These are phyloP conservation scores for Middelhovenomyces tepae DNA, from an alignment of 805 yeast species.

Conservation along the genomic window DNA sequence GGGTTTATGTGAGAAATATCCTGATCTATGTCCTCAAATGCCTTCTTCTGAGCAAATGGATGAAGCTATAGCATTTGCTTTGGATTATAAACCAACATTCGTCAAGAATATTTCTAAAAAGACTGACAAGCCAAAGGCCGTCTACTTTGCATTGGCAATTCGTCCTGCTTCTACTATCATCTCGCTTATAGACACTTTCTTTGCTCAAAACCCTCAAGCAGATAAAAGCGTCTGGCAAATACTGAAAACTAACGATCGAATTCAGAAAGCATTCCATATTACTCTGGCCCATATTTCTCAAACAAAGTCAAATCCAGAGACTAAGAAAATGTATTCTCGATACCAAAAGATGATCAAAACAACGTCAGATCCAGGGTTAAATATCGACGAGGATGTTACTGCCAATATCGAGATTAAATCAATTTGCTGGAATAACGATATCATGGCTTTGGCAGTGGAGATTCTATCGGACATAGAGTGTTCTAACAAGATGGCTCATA, in stretches of 20 bases:
- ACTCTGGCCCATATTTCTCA: slow-evolving; percentile 24
- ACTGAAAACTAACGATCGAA: slow-evolving; percentile 6
- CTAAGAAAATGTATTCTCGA: not conserved
- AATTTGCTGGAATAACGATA: slow-evolving; percentile 42
- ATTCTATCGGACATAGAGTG: slow-evolving; percentile 21
- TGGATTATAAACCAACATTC: slow-evolving; percentile 44
- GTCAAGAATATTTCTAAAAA: slow-evolving; percentile 25
- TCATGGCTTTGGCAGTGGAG: slow-evolving; percentile 48
- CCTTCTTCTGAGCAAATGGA: slow-evolving; percentile 35
- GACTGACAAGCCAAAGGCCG: slow-evolving; percentile 27
- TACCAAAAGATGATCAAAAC: slow-evolving; percentile 2
- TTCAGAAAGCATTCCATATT: slow-evolving; percentile 24
- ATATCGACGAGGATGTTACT: slow-evolving; percentile 14
- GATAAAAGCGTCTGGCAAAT: slow-evolving; percentile 10
- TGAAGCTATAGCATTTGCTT: slow-evolving; percentile 44
- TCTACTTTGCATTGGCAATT: slow-evolving; percentile 34
- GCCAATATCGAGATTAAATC: slow-evolving; percentile 36
- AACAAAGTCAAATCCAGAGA: slow-evolving; percentile 5
- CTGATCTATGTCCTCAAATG: slow-evolving; percentile 32
- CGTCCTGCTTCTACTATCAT: slow-evolving; percentile 7
- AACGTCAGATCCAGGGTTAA: not conserved
- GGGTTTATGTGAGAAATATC: slow-evolving; percentile 34
- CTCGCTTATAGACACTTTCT: slow-evolving; percentile 17
- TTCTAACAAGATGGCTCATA: slow-evolving; percentile 47
- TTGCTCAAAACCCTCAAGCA: slow-evolving; percentile 8